Base-by-base conservation (phyloP, 164 flowering plant genomes). In the Sextonia rubra region DNA sequence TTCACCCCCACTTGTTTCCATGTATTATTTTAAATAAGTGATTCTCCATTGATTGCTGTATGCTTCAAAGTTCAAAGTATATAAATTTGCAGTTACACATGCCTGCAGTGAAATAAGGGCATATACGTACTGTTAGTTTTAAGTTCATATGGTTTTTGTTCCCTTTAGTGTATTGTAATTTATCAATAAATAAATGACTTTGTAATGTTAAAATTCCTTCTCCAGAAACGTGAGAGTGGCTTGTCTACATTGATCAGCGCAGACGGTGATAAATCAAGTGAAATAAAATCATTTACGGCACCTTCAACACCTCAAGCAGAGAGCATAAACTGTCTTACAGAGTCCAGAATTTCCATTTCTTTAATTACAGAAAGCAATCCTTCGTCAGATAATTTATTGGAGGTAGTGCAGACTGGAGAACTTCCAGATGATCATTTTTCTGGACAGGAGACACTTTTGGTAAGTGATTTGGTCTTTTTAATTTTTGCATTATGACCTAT, bases 261-360 rank as follows among this genome's bases (percentile, higher is more conserved):
- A 7, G 82, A 82, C 48, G 89, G 96, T 76, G 99, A 95, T 62
- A 90, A 85, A 82, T 91, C 99, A 47, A 90, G 97, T 83, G 98
- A 89, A 67, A 72, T 88, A 26, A 91, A 88, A 79, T 93, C 98
- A 78, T 78, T 72, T 47, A 87, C 92, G 66, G 82, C 90, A 56
- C 97, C 98, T 64, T 93, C 98, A 76, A 91, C 99, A 47, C 98
- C 99, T 72, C 92, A 85, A 80, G 91, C 91, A 69, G 97, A 89
- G 76, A 84, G 81, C 70, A 65, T 78, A 64, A 88, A 86, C 79
- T 75, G 78, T 79, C 91, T 70, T 26, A 64, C 83, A 73, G 99
- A 90, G 73, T 77, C 87, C 71, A 85, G 91, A 74, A 67, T 80
- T 77, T 88, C 94, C 55, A 86, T 84, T 69, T 87, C 93, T 66